Percentiles rank a stretch among this genome's conserved stretches.
Evolutionary conservation across 805 yeast genomes (phyloP).

Genomic region (Candida xyloterini): DNA sequence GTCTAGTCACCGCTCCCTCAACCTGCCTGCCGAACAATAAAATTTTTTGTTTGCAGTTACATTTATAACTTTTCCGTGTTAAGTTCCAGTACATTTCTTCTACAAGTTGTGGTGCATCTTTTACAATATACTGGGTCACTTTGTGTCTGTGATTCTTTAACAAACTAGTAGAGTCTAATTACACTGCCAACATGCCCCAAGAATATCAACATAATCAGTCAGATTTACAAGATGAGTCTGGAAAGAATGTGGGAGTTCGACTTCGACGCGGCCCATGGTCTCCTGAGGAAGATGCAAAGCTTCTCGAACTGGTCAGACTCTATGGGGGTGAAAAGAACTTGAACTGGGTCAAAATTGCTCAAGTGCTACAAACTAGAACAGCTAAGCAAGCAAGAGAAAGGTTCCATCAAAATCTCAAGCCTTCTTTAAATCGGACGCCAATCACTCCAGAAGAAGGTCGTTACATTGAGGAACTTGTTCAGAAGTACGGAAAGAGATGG

Average conservation of each 20-base stretch:
- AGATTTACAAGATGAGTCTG: slow-evolving; percentile 1
- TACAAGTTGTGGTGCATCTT: not conserved
- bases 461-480: slow-evolving; percentile 74
- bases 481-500: slow-evolving; percentile 83
- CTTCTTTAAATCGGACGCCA: slow-evolving; percentile 75
- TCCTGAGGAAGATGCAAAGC: slow-evolving; percentile 72
- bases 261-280: slow-evolving; percentile 84
- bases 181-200: not conserved
- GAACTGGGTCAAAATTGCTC: slow-evolving; percentile 86
- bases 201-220: not conserved
- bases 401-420: slow-evolving; percentile 88
- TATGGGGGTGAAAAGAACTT: slow-evolving; percentile 61
- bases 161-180: not conserved
- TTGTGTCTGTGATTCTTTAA: not conserved
- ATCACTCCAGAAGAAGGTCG: slow-evolving; percentile 82
- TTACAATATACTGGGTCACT: not conserved
- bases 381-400: slow-evolving; percentile 93
- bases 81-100: not conserved
- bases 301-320: slow-evolving; percentile 63
- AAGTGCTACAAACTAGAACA: slow-evolving; percentile 67
- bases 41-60: slow-evolving; percentile 1
- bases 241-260: slow-evolving; percentile 12
- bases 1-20: not conserved
- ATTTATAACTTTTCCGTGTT: not conserved
- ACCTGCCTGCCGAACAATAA: slow-evolving; percentile 1